These are phyloP conservation scores for Epichloe coenophiala DNA, from an alignment of 2,329 filamentous ascomycete species.

Conservation along the genomic window DNA sequence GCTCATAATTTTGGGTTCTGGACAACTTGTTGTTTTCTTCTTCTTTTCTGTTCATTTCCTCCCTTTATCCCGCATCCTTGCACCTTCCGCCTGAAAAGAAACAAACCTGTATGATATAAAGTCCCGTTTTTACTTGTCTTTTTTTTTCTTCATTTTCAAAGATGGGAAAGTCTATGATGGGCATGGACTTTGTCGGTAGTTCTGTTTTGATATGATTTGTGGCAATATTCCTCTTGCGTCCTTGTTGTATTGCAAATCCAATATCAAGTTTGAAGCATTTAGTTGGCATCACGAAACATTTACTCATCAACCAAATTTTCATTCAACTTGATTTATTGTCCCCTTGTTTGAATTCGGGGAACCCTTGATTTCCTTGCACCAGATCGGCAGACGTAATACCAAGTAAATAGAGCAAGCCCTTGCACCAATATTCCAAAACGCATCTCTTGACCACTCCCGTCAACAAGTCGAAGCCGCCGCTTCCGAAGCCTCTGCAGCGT, in stretches of 20 bases:
- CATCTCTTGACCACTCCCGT: too few species aligned
- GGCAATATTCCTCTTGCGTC: background rate
- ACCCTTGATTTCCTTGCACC: too few species aligned
- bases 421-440: too few species aligned
- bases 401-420: too few species aligned
- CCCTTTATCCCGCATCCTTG: background rate
- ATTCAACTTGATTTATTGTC: too few species aligned
- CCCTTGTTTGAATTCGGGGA: too few species aligned
- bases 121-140: background rate
- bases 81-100: background rate
- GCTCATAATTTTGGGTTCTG: constrained; percentile 1
- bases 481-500: too few species aligned
- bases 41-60: background rate
- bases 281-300: too few species aligned
- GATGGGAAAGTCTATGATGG: background rate
- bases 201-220: constrained; percentile 3
- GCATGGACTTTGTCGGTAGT: constrained; percentile 5
- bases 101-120: background rate
- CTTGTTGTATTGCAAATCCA: background rate
- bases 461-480: too few species aligned
- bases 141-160: background rate
- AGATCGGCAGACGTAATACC: too few species aligned
- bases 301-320: too few species aligned
- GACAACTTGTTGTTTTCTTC: background rate
- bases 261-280: too few species aligned